A percentile compares a stretch with the other conserved stretches of the same genome.
Conservation (phyloP, 2,329 filamentous ascomycete species). For the Apiospora hydei region DNA sequence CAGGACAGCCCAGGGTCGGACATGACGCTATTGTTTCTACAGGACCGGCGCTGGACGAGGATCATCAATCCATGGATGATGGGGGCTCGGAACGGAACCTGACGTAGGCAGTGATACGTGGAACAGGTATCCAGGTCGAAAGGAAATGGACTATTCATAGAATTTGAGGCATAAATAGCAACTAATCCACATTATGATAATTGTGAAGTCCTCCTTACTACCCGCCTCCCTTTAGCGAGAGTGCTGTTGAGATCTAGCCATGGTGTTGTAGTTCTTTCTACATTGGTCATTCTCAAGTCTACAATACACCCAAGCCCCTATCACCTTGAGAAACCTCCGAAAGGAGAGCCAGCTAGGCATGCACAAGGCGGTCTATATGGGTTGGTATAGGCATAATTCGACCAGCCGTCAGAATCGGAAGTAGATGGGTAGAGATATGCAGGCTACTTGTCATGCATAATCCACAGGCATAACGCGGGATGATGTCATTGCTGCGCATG, state of each 20-base stretch:
- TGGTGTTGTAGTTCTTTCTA: no score
- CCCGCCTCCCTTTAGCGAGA: neutral
- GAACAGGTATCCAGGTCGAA: neutral
- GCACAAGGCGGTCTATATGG: neutral
- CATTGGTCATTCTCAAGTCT: neutral
- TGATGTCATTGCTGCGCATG: slow-evolving; percentile 5
- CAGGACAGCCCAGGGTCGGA: neutral
- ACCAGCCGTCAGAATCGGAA: neutral
- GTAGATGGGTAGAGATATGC: neutral
- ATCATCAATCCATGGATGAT: neutral
- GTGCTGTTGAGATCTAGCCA: neutral
- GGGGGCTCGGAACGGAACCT: neutral
- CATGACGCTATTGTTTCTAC: neutral
- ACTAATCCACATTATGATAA: no score
- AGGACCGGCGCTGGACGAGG: neutral
- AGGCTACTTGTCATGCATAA: neutral
- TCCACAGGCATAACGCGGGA: neutral
- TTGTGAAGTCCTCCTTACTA: neutral
- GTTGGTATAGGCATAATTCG: neutral
- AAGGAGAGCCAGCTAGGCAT: neutral
- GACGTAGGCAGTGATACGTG: neutral
- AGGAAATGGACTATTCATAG: neutral
- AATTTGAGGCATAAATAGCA: neutral
- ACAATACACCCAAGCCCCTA: neutral
- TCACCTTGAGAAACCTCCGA: neutral